phyloP scores from a whole-genome alignment of 2,329 filamentous ascomycete genomes.

The Hypoxylon sp. region DNA sequence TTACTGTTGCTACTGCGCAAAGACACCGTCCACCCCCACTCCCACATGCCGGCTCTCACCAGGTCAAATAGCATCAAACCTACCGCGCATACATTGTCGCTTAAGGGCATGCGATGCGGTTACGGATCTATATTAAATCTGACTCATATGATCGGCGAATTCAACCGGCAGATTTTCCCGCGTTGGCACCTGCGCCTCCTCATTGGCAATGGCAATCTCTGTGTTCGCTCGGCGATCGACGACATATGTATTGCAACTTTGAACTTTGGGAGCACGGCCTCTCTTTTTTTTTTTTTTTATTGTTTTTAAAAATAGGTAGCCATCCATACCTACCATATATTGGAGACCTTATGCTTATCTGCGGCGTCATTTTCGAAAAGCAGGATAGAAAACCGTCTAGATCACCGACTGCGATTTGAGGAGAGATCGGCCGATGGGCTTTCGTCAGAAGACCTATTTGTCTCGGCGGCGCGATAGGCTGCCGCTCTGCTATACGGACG shows the following conservation, averaged over 20 bases:
- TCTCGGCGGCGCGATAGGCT: constrained; percentile 12
- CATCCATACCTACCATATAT: too few species aligned
- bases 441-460: constrained; percentile 18
- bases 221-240: constrained; percentile 16
- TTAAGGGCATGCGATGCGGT: constrained; percentile 28
- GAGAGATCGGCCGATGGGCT: constrained; percentile 30
- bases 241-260: constrained; percentile 6
- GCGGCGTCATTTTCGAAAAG: background rate
- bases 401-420: constrained; percentile 2
- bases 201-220: constrained; percentile 31
- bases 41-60: constrained; percentile 24
- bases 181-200: constrained; percentile 33
- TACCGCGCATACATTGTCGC: constrained; percentile 18
- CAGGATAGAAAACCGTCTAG: constrained; percentile 4
- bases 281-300: constrained; percentile 1
- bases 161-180: constrained; percentile 48
- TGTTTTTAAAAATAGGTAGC: constrained; percentile 32
- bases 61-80: constrained; percentile 7
- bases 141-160: constrained; percentile 49
- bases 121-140: constrained; percentile 42
- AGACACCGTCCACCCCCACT: background rate
- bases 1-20: constrained; percentile 14
- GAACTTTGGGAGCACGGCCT: background rate
- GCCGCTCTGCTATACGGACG: constrained; percentile 19
- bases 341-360: background rate